These are phyloP conservation scores for Colletotrichum acutatum DNA, from an alignment of 2,329 filamentous ascomycete genomes.

Conservation along the genomic window DNA sequence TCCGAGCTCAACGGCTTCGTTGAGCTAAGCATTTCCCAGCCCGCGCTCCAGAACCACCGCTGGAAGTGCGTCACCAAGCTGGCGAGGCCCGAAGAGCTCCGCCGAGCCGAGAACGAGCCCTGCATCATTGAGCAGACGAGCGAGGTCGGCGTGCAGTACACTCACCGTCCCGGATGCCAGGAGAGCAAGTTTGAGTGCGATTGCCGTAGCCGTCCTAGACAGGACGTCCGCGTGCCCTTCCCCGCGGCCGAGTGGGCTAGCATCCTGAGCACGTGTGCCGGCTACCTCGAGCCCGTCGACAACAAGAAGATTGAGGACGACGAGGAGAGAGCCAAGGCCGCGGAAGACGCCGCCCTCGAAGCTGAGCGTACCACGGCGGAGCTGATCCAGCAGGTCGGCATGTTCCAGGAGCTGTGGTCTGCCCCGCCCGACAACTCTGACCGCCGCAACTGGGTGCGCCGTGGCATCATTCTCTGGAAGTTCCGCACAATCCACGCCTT, in stretches of 20 bases:
- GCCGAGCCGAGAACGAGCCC: conserved; percentile 51
- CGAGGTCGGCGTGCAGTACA: conserved; percentile 59
- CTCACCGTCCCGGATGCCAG: conserved; percentile 63
- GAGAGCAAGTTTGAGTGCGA: conserved; percentile 60
- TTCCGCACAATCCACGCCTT: conserved; percentile 63
- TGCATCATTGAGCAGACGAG: conserved; percentile 59
- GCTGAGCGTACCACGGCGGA: conserved; percentile 50
- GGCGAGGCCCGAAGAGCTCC: conserved; percentile 65
- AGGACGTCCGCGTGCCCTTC: conserved; percentile 67
- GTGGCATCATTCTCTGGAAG: conserved; percentile 71
- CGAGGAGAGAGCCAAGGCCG: conserved; percentile 39
- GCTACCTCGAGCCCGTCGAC: conserved; percentile 51
- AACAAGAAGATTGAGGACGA: conserved; percentile 38
- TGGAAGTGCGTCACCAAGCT: conserved; percentile 72
- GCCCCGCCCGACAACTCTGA: conserved; percentile 53
- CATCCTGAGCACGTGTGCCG: conserved; percentile 66
- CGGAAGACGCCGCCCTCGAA: conserved; percentile 34
- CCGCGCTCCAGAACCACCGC: conserved; percentile 63
- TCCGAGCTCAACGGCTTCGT: conserved; percentile 70
- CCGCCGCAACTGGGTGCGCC: conserved; percentile 61
- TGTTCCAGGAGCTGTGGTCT: conserved; percentile 76
- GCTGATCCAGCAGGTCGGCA: conserved; percentile 69
- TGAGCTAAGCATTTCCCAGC: conserved; percentile 67
- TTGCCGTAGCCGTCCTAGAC: conserved; percentile 58
- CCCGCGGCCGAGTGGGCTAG: conserved; percentile 68